Conservation (phyloP, 2,329 filamentous ascomycete species). For the Paracoccidioides brasiliensis region DNA sequence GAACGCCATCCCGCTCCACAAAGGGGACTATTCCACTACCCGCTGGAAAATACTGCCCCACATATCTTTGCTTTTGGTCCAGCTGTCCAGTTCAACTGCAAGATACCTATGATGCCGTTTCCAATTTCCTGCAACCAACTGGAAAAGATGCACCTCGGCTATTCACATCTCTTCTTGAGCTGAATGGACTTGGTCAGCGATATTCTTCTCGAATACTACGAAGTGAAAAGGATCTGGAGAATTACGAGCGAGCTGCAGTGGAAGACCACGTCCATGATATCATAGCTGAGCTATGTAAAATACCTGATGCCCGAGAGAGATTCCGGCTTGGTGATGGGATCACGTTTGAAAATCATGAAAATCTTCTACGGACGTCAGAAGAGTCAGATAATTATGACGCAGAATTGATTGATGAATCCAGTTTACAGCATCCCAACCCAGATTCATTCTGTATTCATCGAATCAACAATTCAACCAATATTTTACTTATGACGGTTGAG, state of each 20-base stretch:
- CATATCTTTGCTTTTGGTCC: conserved; percentile 4
- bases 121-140: conserved; percentile 6
- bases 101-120: conserved; percentile 8
- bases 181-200: conserved; percentile 13
- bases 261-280: conserved; percentile 18
- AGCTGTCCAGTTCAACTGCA: conserved; percentile 7
- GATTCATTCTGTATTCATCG: no score
- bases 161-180: conserved; percentile 6
- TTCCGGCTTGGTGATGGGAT: conserved; percentile 15
- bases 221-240: conserved; percentile 20
- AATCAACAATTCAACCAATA: no score
- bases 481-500: no score
- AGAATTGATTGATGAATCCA: background rate
- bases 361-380: conserved; percentile 6
- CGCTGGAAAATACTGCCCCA: conserved; percentile 9
- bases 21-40: conserved; percentile 7
- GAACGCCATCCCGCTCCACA: conserved; percentile 8
- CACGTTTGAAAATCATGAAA: conserved; percentile 12
- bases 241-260: conserved; percentile 18
- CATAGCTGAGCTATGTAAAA: conserved; percentile 16
- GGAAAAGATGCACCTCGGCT: conserved; percentile 1
- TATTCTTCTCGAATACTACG: conserved; percentile 13
- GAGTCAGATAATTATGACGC: background rate
- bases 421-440: no score
- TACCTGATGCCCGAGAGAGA: conserved; percentile 15